Conservation (phyloP, 2,329 filamentous ascomycete genomes). For the Chrysoporthe austroafricana region DNA sequence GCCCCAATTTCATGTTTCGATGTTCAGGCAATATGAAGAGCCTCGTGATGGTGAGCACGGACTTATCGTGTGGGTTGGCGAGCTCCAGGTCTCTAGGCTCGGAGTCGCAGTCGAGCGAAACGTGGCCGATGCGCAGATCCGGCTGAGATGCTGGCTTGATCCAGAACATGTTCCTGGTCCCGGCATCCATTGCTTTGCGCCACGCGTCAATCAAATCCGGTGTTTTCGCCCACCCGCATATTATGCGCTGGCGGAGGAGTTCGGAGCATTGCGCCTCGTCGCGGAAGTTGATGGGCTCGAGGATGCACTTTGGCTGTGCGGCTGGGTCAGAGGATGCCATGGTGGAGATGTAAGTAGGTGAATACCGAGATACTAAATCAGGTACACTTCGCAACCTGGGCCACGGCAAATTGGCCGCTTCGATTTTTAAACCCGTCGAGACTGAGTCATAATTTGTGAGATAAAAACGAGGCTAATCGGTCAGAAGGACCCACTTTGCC, state of each 20-base stretch:
- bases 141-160: conserved; percentile 20
- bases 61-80: conserved; percentile 23
- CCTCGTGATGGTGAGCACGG: conserved; percentile 18
- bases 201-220: conserved; percentile 15
- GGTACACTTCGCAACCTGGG: not conserved
- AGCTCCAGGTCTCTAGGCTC: conserved; percentile 20
- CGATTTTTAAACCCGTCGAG: not conserved
- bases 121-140: conserved; percentile 20
- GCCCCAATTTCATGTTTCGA: conserved; percentile 23
- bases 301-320: conserved; percentile 15
- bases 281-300: conserved; percentile 25
- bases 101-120: conserved; percentile 23
- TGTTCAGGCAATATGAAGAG: conserved; percentile 30
- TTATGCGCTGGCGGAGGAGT: conserved; percentile 27
- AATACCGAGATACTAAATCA: not conserved
- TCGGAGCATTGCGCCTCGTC: conserved; percentile 27
- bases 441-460: not conserved
- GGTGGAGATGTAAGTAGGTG: not conserved
- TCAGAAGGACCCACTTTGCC: not conserved
- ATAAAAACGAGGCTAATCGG: not conserved
- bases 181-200: conserved; percentile 12
- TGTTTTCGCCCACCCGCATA: conserved; percentile 26
- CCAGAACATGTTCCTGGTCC: conserved; percentile 23
- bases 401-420: not conserved
- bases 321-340: not conserved